Conservation (phyloP, 2,329 filamentous ascomycete species). For the Talaromyces sp. region DNA sequence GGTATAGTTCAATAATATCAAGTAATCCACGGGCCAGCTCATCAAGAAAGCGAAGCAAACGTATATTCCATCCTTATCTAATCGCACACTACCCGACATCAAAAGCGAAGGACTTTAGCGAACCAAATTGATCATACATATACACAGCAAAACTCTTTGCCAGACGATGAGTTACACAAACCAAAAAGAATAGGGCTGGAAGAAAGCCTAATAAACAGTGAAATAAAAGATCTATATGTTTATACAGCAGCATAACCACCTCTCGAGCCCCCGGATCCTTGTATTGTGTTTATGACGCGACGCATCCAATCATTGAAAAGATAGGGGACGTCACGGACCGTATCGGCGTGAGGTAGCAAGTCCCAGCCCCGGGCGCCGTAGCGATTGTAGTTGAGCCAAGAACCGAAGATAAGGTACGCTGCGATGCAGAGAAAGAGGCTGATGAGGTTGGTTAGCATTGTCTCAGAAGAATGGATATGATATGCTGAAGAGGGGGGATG, state of each 20-base stretch:
- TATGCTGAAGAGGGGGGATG: not conserved
- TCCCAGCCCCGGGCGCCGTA: slow-evolving; percentile 96
- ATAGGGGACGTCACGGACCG: slow-evolving; percentile 87
- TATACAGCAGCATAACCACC: slow-evolving; percentile 94
- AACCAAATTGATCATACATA: not conserved
- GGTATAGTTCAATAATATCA: not conserved
- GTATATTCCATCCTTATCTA: not conserved
- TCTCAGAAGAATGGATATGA: not conserved
- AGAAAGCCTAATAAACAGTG: slow-evolving; percentile 10
- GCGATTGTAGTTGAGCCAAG: slow-evolving; percentile 98
- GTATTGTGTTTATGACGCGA: slow-evolving; percentile 74
- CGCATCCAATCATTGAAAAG: slow-evolving; percentile 83
- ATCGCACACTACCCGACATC: not conserved
- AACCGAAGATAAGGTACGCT: slow-evolving; percentile 92
- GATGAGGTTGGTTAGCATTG: slow-evolving; percentile 18
- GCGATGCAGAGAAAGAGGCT: slow-evolving; percentile 82
- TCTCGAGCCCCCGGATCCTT: slow-evolving; percentile 69
- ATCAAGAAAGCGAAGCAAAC: not conserved
- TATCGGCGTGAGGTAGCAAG: slow-evolving; percentile 85
- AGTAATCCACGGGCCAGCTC: not conserved
- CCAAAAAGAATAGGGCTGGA: not conserved
- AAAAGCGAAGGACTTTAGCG: not conserved
- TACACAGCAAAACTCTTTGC: not conserved
- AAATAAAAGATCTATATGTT: slow-evolving; percentile 22
- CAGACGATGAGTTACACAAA: not conserved